A percentile compares a stretch with the other conserved stretches of the same genome.
Conservation (phyloP, 1,284 basidiomycete species). For the Athelia psychrophila region DNA sequence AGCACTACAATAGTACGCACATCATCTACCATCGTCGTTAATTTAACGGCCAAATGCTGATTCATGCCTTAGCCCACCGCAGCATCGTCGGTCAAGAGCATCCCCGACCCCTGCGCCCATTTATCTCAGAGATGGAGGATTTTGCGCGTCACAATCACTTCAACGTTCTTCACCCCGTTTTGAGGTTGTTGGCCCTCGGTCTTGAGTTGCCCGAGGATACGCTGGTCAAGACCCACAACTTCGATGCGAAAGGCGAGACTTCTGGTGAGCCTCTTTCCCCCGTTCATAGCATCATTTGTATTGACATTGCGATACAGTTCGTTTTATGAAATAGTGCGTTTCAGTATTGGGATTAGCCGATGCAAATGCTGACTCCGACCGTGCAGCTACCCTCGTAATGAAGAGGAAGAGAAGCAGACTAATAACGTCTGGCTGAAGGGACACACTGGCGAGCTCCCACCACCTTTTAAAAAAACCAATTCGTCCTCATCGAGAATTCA, state of each 20-base stretch:
- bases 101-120: slow-evolving; percentile 47
- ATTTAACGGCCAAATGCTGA: neutral
- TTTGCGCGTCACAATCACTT: slow-evolving; percentile 52
- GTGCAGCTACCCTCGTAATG: slow-evolving; percentile 38
- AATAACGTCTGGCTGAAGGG: slow-evolving; percentile 61
- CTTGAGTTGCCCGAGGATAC: slow-evolving; percentile 59
- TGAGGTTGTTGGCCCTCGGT: slow-evolving; percentile 53
- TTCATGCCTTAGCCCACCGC: slow-evolving; percentile 39
- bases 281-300: neutral
- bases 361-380: no score
- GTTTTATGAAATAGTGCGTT: slow-evolving; percentile 45
- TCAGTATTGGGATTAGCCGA: neutral
- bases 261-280: slow-evolving; percentile 33
- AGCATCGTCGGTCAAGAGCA: slow-evolving; percentile 41
- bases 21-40: neutral
- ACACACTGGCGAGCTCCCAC: slow-evolving; percentile 44
- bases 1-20: slow-evolving; percentile 52
- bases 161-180: slow-evolving; percentile 45
- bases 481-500: slow-evolving; percentile 14
- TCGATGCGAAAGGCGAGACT: slow-evolving; percentile 38
- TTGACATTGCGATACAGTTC: slow-evolving; percentile 27
- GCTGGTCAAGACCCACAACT: slow-evolving; percentile 50
- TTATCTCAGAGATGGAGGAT: slow-evolving; percentile 54
- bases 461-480: neutral
- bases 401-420: slow-evolving; percentile 52